A percentile compares a stretch with the other conserved stretches of the same genome.
Conservation (phyloP, 2,329 filamentous ascomycete species). For the Falciphora oryzae region DNA sequence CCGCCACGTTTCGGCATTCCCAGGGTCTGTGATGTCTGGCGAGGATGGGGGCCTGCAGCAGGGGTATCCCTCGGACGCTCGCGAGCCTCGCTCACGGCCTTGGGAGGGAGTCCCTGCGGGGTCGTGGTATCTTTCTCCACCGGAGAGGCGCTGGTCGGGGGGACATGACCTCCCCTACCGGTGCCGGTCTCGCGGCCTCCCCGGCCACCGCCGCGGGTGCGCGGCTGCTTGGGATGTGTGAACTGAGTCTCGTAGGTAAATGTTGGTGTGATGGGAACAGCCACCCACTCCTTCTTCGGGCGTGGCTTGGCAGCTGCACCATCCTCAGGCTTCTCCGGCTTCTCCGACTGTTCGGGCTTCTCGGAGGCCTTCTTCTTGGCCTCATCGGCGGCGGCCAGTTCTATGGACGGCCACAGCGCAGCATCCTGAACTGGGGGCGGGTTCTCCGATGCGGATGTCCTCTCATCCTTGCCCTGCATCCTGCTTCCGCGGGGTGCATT, state of each 20-base stretch:
- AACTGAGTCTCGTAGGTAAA: slow-evolving; percentile 75
- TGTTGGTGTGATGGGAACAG: slow-evolving; percentile 74
- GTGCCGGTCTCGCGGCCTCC: slow-evolving; percentile 30
- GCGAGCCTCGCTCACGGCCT: slow-evolving; percentile 25
- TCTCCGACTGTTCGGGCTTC: slow-evolving; percentile 33
- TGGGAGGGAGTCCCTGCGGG: slow-evolving; percentile 19
- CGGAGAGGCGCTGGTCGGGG: slow-evolving; percentile 12
- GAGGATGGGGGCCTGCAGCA: slow-evolving; percentile 24
- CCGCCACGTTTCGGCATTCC: slow-evolving; percentile 38
- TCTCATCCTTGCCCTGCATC: slow-evolving; percentile 37
- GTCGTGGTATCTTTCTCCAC: slow-evolving; percentile 18
- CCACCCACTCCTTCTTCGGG: slow-evolving; percentile 82
- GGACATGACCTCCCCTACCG: slow-evolving; percentile 22
- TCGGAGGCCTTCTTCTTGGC: slow-evolving; percentile 60
- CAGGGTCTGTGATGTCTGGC: slow-evolving; percentile 30
- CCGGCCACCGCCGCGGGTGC: slow-evolving; percentile 41
- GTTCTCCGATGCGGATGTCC: slow-evolving; percentile 19
- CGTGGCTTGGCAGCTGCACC: slow-evolving; percentile 36
- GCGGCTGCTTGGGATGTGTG: slow-evolving; percentile 29
- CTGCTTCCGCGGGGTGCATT: slow-evolving; percentile 39
- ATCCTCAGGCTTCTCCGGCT: slow-evolving; percentile 48
- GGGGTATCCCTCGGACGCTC: slow-evolving; percentile 30
- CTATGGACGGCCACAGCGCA: slow-evolving; percentile 83
- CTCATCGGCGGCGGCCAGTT: slow-evolving; percentile 63
- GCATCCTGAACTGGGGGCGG: slow-evolving; percentile 68